Percentiles rank a stretch among this genome's conserved stretches.
phyloP scores from a whole-genome alignment of 208 protist genomes.

The Herpetomonas muscarum region DNA sequence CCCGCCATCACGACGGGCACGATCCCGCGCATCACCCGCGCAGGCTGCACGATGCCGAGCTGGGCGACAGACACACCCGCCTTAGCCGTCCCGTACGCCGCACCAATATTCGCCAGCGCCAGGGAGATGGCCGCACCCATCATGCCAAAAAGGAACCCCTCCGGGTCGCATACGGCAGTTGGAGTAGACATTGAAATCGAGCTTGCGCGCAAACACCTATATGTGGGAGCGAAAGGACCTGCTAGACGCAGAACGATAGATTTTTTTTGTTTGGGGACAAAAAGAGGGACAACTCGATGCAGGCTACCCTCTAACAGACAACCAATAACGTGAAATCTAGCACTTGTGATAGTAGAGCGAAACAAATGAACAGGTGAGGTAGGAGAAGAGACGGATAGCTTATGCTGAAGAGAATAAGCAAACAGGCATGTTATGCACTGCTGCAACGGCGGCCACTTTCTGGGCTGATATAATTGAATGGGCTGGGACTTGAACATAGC shows the following conservation, averaged over 20 bases:
- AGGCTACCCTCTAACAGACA: too few species aligned
- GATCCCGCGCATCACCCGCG: constrained; percentile 93
- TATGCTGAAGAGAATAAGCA: too few species aligned
- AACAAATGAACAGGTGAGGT: too few species aligned
- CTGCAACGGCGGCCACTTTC: too few species aligned
- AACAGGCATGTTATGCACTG: too few species aligned
- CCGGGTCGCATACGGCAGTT: constrained; percentile 38
- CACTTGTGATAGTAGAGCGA: too few species aligned
- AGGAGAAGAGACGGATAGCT: too few species aligned
- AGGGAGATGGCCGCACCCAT: constrained; percentile 90
- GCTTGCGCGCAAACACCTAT: neutral
- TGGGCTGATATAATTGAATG: too few species aligned
- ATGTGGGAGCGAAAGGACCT: neutral
- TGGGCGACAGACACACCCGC: constrained; percentile 94
- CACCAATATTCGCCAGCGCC: constrained; percentile 92
- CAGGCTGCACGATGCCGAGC: constrained; percentile 94
- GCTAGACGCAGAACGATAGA: neutral
- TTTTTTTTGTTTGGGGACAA: too few species aligned
- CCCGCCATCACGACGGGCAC: constrained; percentile 93
- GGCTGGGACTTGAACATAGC: too few species aligned
- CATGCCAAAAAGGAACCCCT: constrained; percentile 93
- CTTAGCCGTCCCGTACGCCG: constrained; percentile 98
- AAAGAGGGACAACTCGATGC: too few species aligned
- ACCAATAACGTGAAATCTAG: too few species aligned
- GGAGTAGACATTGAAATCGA: constrained; percentile 11